Evolutionary conservation across 352 stramenopile species (phyloP), one percentile per base, ranked within the genome.

Genomic region (Pythium rishiriense): DNA sequence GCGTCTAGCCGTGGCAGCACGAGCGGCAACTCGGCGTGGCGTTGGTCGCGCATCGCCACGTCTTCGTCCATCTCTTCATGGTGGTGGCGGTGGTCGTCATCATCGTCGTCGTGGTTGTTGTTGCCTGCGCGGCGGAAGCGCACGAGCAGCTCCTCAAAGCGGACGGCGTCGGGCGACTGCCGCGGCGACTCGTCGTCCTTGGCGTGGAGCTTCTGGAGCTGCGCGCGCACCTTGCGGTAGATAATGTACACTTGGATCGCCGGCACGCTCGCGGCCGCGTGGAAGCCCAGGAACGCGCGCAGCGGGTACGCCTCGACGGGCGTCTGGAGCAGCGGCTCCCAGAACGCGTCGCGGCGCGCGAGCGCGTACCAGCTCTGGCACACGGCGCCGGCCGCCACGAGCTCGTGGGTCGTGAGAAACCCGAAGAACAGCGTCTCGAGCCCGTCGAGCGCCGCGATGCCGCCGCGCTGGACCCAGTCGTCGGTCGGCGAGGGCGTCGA

Each of bases 201-300:
- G 6, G 31, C 29, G 12, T 64, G 37, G 22, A 69, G 31, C 28
- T 49, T 29, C 21, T 66, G 60, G 22, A 73, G 47, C 43, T 52
- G 49, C 21, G 56, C 11, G 12, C 66, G 74, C 25, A 92, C 45
- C 48, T 76, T 77, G 24, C 75, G 68, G 69, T 83, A 94, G 24
- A 93, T 71, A 70, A 87, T 91, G 49, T 80, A 90, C 45, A 93
- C 80, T 54, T 91, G 72, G 25, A 91, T 88, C 9, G 83, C 83
- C 25, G 85, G 81, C 8, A 93, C 58, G 3, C 66, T 58, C 1
- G 68, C 26, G 29, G 10, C 53, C 11, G n/a, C 43, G 8, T 53
- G 33, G 22, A 89, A 64, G 0, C 83, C 81, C 0, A 94, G 58
- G 12, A 94, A 64, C 21, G 61, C 41, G 0, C 83, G 83, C 47